Base-by-base conservation (phyloP, 2,329 filamentous ascomycete species). In the Piedraia hortae region DNA sequence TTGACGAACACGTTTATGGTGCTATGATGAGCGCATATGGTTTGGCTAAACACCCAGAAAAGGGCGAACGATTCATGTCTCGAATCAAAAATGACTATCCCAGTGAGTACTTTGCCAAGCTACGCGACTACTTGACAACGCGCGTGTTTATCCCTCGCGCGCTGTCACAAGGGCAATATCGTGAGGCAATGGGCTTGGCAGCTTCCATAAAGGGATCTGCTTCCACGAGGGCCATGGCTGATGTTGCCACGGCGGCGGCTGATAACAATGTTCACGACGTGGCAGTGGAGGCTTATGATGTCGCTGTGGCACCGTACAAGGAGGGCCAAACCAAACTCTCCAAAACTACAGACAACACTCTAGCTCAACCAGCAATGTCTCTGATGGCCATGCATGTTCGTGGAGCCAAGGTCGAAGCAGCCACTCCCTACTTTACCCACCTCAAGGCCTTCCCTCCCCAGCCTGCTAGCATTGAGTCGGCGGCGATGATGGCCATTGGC, bases 1-100 rank as follows among this genome's bases (percentile, higher is more conserved):
- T 73, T 21, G 82, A 93, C 40, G 63, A 68, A 13, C 59, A 77
- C 31, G 71, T 93, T 4, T 93, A 97, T 39, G 77, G 80, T 12
- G 61, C 82, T n/a, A 55, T 97, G 24, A 69, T 93, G 46, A 74
- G 75, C 34, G 78, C 78, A 1, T 93, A 93, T 38, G 61, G 88
- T 25, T 55, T 68, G 19, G 78, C 70, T 28, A 72, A 74, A 35
- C 74, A 82, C 46, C 47, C 70, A 16, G 67, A 75, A 18, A 75
- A 75, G 17, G 85, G 75, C 17, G 58, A 72, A 44, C 74, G 71
- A 38, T 93, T 97, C 44, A 69, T 85, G 41, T 56, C 71, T 34
- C 78, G 70, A 44, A 70, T 97, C 28, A 56, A 73, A 9, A 50
- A 58, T 11, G 55, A 49, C 0, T 53, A 61, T 21, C 41, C 50